These are phyloP conservation scores for Candida sakaeoensis DNA, from an alignment of 805 yeast genomes.

Conservation along the genomic window DNA sequence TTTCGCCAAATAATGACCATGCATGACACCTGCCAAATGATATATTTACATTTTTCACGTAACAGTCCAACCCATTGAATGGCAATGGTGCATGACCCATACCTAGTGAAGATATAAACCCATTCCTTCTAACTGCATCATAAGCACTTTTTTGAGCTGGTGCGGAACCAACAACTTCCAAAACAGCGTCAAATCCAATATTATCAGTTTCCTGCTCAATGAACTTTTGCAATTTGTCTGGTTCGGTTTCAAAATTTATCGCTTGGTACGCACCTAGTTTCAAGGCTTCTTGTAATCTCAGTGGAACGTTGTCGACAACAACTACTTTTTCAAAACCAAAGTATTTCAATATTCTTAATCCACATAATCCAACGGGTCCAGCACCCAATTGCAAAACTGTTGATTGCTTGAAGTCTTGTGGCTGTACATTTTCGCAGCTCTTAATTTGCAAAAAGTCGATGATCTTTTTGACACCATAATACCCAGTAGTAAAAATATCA, in stretches of 20 bases:
- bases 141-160: constrained; percentile 50
- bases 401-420: constrained; percentile 18
- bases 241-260: constrained; percentile 40
- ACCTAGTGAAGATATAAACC: constrained; percentile 56
- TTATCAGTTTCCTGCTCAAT: constrained; percentile 36
- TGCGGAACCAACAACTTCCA: constrained; percentile 58
- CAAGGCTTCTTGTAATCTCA: constrained; percentile 42
- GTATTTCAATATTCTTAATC: constrained; percentile 41
- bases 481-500: constrained; percentile 64
- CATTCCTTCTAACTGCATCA: constrained; percentile 53
- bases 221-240: constrained; percentile 20
- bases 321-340: constrained; percentile 43
- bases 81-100: constrained; percentile 59
- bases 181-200: constrained; percentile 56
- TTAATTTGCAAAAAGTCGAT: constrained; percentile 35
- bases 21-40: constrained; percentile 66
- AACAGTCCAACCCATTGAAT: constrained; percentile 54
- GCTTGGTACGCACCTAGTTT: constrained; percentile 48
- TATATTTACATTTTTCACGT: constrained; percentile 50
- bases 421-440: constrained; percentile 17
- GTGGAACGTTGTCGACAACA: constrained; percentile 48
- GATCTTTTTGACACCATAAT: constrained; percentile 52
- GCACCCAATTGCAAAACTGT: constrained; percentile 53
- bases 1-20: constrained; percentile 51
- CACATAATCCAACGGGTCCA: constrained; percentile 60